Evolutionary conservation across 257 asterid species (phyloP).

Genomic region (Lithospermum erythrorhizon): DNA sequence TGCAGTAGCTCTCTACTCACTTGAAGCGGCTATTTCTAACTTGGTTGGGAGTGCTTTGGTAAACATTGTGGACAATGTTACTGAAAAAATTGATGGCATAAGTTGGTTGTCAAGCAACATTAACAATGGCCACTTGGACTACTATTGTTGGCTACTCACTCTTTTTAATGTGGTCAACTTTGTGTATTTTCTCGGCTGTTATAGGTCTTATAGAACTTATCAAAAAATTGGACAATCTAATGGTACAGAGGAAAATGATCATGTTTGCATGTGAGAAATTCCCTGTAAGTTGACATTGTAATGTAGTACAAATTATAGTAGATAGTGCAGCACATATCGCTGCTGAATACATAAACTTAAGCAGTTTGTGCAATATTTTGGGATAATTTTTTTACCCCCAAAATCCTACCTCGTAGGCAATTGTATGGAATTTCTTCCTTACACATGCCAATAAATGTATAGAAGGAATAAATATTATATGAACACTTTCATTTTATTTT

Average conservation of each 20-base stretch:
- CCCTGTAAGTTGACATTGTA: not conserved
- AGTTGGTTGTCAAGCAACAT: constrained; percentile 20
- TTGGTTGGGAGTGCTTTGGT: constrained; percentile 12
- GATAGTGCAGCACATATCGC: not conserved
- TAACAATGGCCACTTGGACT: constrained; percentile 16
- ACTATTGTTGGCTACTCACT: constrained; percentile 15
- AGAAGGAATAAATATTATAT: too few relatives aligned
- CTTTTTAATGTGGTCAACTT: constrained; percentile 11
- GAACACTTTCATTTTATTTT: too few relatives aligned
- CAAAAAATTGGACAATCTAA: constrained; percentile 1
- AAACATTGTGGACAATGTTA: constrained; percentile 3
- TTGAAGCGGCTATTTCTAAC: constrained; percentile 13
- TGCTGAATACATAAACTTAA: not conserved
- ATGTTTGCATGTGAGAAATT: not conserved
- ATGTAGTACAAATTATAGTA: not conserved
- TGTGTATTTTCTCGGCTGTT: not conserved
- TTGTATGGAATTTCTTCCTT: too few relatives aligned
- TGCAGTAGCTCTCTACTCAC: constrained; percentile 10
- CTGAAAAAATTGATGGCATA: not conserved
- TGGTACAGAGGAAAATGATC: not conserved
- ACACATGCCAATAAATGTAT: too few relatives aligned
- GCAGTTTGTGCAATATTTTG: constrained; percentile 1
- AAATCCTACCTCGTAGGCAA: too few relatives aligned
- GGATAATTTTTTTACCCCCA: too few relatives aligned
- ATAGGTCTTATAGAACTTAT: constrained; percentile 4